A percentile compares a stretch with the other conserved stretches of the same genome.
Evolutionary conservation across 2,329 filamentous ascomycete species (phyloP).

Genomic region (Ceratocystis eucalypticola): DNA sequence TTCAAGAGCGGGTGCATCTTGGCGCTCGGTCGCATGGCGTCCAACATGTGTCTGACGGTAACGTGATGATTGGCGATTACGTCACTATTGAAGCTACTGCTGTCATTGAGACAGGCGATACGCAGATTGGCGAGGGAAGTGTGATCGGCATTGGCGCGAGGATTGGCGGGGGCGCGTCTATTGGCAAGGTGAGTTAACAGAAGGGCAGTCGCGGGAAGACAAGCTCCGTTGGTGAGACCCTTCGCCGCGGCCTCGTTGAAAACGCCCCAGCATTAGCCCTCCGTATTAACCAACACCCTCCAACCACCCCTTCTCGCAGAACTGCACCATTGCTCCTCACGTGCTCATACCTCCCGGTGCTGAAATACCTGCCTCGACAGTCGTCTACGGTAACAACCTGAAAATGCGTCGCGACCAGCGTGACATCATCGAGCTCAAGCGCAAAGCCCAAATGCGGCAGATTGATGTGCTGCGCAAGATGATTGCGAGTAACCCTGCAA

Average conservation of each 20-base stretch:
- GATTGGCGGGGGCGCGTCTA: constrained; percentile 45
- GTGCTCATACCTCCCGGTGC: constrained; percentile 45
- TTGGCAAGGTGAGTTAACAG: constrained; percentile 44
- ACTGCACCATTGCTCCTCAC: constrained; percentile 57
- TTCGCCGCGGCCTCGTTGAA: no score
- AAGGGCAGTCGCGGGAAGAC: not conserved
- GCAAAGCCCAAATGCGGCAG: constrained; percentile 52
- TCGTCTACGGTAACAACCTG: constrained; percentile 53
- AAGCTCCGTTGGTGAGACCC: no score
- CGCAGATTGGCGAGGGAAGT: constrained; percentile 47
- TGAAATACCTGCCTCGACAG: constrained; percentile 50
- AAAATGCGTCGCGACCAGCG: constrained; percentile 42
- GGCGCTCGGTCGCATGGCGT: constrained; percentile 30
- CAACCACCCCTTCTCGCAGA: constrained; percentile 30
- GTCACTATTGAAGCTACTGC: constrained; percentile 48
- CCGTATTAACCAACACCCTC: not conserved
- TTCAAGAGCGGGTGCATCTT: constrained; percentile 55
- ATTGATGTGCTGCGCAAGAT: constrained; percentile 53
- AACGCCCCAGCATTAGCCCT: not conserved
- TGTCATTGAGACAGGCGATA: constrained; percentile 48
- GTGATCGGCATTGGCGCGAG: constrained; percentile 45
- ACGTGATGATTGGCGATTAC: constrained; percentile 46
- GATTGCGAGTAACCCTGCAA: constrained; percentile 49
- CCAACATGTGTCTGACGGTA: constrained; percentile 28
- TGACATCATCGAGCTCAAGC: constrained; percentile 47